These are phyloP conservation scores for Amphichorda felina DNA, from an alignment of 2,329 filamentous ascomycete genomes.

Conservation along the genomic window DNA sequence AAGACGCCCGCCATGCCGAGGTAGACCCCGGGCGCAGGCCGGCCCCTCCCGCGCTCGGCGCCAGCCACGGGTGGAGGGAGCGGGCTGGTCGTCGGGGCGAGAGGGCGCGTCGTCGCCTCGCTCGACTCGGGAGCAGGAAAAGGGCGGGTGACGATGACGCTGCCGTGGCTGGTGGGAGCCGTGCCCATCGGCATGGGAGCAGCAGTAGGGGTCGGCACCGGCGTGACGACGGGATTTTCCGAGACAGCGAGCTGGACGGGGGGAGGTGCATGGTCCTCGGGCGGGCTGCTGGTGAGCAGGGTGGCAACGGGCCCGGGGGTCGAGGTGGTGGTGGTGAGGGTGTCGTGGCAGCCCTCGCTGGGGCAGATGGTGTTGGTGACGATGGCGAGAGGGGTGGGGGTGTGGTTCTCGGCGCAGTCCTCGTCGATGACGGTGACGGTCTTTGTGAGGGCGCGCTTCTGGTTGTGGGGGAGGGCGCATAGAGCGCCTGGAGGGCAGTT, in stretches of 20 bases:
- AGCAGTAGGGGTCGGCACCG: too few species aligned
- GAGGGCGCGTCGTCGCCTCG: neutral
- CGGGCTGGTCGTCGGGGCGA: neutral
- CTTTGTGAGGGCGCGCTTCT: neutral
- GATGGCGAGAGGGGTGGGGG: neutral
- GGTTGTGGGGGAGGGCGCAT: neutral
- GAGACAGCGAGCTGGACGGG: neutral
- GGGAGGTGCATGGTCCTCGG: neutral
- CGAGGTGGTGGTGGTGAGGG: constrained; percentile 4
- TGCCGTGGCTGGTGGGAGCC: too few species aligned
- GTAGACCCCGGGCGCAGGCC: constrained; percentile 1
- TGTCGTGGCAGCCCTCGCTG: neutral
- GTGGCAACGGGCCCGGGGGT: neutral
- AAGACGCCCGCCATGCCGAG: constrained; percentile 3
- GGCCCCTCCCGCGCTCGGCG: neutral
- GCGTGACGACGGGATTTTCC: neutral
- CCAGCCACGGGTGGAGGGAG: neutral
- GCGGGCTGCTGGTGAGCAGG: neutral
- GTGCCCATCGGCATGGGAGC: too few species aligned
- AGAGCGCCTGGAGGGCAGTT: constrained; percentile 1
- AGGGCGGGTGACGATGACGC: neutral
- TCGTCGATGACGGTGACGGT: neutral
- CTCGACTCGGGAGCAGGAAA: neutral
- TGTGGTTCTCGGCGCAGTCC: neutral
- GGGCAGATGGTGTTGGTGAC: neutral